A percentile compares a stretch with the other conserved stretches of the same genome.
Conservation (phyloP, 2,329 filamentous ascomycete genomes). For the Verticillium albo-atrum region DNA sequence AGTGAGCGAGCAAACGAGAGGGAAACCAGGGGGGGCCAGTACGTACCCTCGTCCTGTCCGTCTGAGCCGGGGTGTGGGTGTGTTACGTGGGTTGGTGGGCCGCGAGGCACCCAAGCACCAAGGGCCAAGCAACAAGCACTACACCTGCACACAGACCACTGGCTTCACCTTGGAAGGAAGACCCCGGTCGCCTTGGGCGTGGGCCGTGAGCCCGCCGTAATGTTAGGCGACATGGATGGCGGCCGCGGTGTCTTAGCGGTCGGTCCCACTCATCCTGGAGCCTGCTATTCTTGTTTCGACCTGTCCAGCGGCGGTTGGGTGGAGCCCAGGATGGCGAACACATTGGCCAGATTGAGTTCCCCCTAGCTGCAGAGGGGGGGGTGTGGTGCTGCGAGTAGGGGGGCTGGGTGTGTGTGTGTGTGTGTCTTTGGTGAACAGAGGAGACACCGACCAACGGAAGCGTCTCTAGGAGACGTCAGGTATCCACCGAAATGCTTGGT, state of each 20-base stretch:
- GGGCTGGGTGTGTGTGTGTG: not conserved
- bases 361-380: conserved; percentile 11
- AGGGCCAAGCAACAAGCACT: not conserved
- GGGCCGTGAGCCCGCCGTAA: not conserved
- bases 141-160: not conserved
- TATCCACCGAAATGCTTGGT: conserved; percentile 25
- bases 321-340: not conserved
- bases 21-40: not conserved
- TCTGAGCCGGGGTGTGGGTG: not conserved
- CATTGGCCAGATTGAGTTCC: not conserved
- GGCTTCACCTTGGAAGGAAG: not conserved
- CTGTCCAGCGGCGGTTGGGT: not conserved
- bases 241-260: not conserved
- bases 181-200: not conserved
- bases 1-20: conserved; percentile 8
- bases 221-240: not conserved
- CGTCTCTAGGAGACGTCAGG: not conserved
- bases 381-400: conserved; percentile 16
- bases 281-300: not conserved
- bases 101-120: not conserved
- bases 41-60: not conserved
- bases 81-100: not conserved
- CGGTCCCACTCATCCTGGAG: not conserved
- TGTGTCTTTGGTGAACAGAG: conserved; percentile 18
- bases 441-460: conserved; percentile 14